Evolutionary conservation across 2,329 filamentous ascomycete genomes (phyloP), one percentile per base, ranked within the genome.

Genomic region (Coniochaeta sp.): DNA sequence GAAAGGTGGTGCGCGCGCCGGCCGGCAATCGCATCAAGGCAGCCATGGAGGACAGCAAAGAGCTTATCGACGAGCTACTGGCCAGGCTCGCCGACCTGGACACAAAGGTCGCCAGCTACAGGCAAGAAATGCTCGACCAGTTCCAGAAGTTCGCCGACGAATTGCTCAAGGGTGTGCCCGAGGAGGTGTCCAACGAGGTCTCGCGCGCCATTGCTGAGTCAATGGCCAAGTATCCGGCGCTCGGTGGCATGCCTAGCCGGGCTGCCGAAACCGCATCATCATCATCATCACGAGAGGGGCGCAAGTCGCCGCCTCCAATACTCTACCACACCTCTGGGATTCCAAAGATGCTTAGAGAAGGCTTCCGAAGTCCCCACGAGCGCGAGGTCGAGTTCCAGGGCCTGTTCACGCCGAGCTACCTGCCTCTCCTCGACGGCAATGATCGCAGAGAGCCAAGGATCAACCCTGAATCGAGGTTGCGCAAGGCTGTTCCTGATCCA

Each of bases 391-490:
- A 84, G 58, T 77, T 86, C 56, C 75, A 76, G 56, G 82, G 82
- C 55, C 67, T 86, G 53, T 85, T 86, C 61, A 84, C 77, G 31
- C 82, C 82, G 26, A 77, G 69, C 55, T 86, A 79, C 60, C 73
- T 86, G 51, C 81, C 82, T 42, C 69, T 86, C 51, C 74, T 86
- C 51, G 82, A 83, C 57, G 71, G 71, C 55, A 58, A 61, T 46
- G 61, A 68, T 47, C 61, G 62, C 38, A 42, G 18, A 22, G 18
- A 42, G n/a, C 20, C 18, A 22, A n/a, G n/a, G 38, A 13, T n/a
- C 26, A 22, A 24, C 10, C 20, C 4, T 8, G 4, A 18, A 22
- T 14, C 6, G 38, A n/a, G n/a, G n/a, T n/a, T n/a, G n/a, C n/a
- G n/a, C n/a, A n/a, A n/a, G n/a, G n/a, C n/a, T n/a, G n/a, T n/a